phyloP scores from a whole-genome alignment of 2,329 filamentous ascomycete species.

The Dactylellina cionopaga region DNA sequence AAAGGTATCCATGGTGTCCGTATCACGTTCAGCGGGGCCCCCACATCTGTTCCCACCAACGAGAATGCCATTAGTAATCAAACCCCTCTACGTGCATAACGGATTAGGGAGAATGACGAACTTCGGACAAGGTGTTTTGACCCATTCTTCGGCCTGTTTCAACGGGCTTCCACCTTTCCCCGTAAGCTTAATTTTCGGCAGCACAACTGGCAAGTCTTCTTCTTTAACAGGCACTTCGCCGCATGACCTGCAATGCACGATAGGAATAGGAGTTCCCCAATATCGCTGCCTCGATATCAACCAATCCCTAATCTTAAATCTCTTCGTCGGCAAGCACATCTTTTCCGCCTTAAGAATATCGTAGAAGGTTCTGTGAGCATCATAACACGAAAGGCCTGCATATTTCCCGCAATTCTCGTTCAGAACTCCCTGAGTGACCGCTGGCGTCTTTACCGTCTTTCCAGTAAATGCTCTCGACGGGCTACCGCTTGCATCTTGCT shows the following conservation, averaged over 20 bases:
- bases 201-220: constrained; percentile 77
- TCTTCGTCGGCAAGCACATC: constrained; percentile 62
- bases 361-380: constrained; percentile 62
- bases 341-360: constrained; percentile 50
- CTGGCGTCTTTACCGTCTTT: constrained; percentile 62
- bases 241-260: constrained; percentile 81
- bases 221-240: constrained; percentile 81
- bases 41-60: constrained; percentile 67
- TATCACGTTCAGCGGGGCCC: constrained; percentile 78
- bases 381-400: constrained; percentile 70
- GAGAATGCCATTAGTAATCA: constrained; percentile 6
- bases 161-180: constrained; percentile 80
- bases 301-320: constrained; percentile 86
- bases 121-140: constrained; percentile 78
- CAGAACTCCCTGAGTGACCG: constrained; percentile 72
- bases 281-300: constrained; percentile 90
- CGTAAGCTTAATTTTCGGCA: constrained; percentile 76
- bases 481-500: constrained; percentile 39
- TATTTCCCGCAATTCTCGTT: constrained; percentile 73
- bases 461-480: constrained; percentile 60
- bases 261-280: constrained; percentile 90
- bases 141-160: constrained; percentile 76
- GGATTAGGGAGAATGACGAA: constrained; percentile 1
- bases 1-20: constrained; percentile 96
- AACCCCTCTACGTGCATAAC: background rate